Evolutionary conservation across 805 yeast genomes (phyloP).

Genomic region (Saccharomycopsis javanensis): DNA sequence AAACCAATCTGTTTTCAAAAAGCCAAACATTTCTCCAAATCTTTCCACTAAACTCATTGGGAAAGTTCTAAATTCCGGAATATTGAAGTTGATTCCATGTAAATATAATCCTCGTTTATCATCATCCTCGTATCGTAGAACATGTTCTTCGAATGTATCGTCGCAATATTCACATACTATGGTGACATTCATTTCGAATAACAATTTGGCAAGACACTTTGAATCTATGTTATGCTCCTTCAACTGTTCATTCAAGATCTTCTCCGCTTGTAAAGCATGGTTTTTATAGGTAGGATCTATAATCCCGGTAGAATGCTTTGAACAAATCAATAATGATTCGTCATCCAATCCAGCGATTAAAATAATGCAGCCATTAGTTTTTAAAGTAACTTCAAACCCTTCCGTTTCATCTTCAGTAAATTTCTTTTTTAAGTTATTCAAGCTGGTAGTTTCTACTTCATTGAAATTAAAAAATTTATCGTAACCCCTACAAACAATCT

Average conservation of each 20-base stretch:
- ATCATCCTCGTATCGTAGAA: constrained; percentile 58
- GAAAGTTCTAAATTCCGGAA: constrained; percentile 51
- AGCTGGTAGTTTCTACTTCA: constrained; percentile 49
- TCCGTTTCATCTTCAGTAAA: constrained; percentile 40
- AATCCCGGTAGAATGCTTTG: constrained; percentile 81
- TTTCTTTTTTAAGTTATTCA: constrained; percentile 27
- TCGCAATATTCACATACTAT: constrained; percentile 93
- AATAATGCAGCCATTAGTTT: constrained; percentile 91
- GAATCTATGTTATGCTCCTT: constrained; percentile 29
- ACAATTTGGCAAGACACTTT: constrained; percentile 43
- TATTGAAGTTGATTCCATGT: constrained; percentile 78
- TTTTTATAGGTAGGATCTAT: constrained; percentile 38
- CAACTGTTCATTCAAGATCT: constrained; percentile 47
- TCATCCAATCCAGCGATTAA: constrained; percentile 68
- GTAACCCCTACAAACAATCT: constrained; percentile 75
- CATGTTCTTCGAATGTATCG: constrained; percentile 89
- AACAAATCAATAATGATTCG: constrained; percentile 77
- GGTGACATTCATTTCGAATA: constrained; percentile 50
- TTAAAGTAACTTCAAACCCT: constrained; percentile 71
- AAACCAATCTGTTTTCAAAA: constrained; percentile 46
- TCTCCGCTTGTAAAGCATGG: constrained; percentile 70
- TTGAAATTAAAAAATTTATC: constrained; percentile 84
- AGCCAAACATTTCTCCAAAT: constrained; percentile 64
- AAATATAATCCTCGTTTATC: constrained; percentile 67
- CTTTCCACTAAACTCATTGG: constrained; percentile 48